phyloP scores from a whole-genome alignment of 2,329 filamentous ascomycete genomes.

The Neospermospora avenae region DNA sequence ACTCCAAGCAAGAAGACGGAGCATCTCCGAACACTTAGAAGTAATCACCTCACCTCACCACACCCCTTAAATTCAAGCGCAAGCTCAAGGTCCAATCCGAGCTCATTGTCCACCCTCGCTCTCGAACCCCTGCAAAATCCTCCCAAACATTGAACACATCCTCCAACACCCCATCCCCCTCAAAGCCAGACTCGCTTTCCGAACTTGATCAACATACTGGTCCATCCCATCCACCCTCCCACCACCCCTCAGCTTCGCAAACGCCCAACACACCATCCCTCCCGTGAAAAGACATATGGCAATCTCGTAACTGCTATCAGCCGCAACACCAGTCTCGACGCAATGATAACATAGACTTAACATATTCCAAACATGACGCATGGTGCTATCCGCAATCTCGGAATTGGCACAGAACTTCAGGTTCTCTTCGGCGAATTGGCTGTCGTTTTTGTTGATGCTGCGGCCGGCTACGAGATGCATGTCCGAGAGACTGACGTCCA shows the following conservation, averaged over 20 bases:
- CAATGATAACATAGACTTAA: conserved; percentile 23
- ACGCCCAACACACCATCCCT: conserved; percentile 33
- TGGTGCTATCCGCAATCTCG: conserved; percentile 26
- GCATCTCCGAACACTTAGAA: no score
- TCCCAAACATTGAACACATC: conserved; percentile 31
- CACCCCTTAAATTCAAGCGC: background rate
- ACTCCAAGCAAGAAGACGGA: no score
- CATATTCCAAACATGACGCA: conserved; percentile 29
- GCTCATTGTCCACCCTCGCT: background rate
- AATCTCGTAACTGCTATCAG: conserved; percentile 27
- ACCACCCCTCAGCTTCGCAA: conserved; percentile 24
- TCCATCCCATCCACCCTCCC: conserved; percentile 9
- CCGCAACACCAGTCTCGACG: conserved; percentile 17
- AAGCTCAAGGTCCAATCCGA: background rate
- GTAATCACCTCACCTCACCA: background rate
- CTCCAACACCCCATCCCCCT: conserved; percentile 30
- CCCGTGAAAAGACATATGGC: conserved; percentile 30
- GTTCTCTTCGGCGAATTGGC: conserved; percentile 31
- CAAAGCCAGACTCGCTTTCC: conserved; percentile 26
- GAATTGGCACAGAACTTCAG: conserved; percentile 31
- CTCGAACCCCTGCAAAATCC: conserved; percentile 30
- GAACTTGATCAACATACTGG: conserved; percentile 22
- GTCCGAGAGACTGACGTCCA: conserved; percentile 30
- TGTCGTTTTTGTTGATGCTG: conserved; percentile 25
- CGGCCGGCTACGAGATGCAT: conserved; percentile 33